Evolutionary conservation across 768 basidiomycete species (phyloP), one percentile per base, ranked within the genome.

Genomic region (Rhizopogon sp.): DNA sequence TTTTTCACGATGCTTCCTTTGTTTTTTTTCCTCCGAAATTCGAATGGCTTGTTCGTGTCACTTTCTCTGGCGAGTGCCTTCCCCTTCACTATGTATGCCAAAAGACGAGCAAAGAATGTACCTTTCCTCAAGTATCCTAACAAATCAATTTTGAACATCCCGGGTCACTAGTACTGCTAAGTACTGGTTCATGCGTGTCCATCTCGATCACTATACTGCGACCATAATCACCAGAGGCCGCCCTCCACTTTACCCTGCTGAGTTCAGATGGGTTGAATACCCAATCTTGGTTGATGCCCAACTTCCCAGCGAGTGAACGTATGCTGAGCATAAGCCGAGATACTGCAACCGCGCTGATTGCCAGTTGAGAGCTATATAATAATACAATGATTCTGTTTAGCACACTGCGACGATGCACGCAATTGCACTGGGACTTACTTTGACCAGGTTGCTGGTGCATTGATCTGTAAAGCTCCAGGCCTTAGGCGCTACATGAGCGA

Each of bases 221-320:
- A 5, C 41, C 51, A 39, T 50, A 10, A 25, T 17, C 10, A n/a
- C 49, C 53, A 28, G 40, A 22, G 16, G 37, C 42, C 10, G 29
- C 33, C 14, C 43, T 35, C 59, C 53, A 59, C 14, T 25, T 41
- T 6, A 59, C 47, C 20, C 59, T 55, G 33, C 43, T 45, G 6
- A 60, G 58, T 54, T 60, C 58, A 20, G 57, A 39, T 14, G 59
- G 46, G 45, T 58, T 59, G 39, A 60, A 50, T 6, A 59, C 20
- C 58, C 58, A 60, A 28, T 35, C 10, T 17, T 44, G 52, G 43
- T 47, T 40, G n/a, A 39, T 44, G 14, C 25, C 35, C 6, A 60
- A 50, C 14, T 59, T 51, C 43, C 35, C 58, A 16, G 59, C 59
- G 25, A 60, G 54, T 16, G 59, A 60, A 10, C 45, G 46, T 39